Evolutionary conservation across 73 alveolate species (phyloP).

Genomic region (Paramecium primaurelia): DNA sequence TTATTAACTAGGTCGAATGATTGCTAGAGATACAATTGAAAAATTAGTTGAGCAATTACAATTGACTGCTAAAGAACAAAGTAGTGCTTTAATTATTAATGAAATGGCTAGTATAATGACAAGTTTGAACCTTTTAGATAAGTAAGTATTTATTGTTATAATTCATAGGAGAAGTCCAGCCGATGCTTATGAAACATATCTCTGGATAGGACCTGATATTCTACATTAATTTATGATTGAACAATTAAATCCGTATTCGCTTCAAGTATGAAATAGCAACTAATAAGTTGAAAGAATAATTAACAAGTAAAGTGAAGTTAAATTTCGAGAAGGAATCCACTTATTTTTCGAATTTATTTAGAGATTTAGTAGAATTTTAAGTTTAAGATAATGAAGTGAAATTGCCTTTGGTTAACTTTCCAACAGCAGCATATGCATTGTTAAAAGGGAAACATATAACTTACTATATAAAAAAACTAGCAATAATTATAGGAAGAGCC

Average conservation of each 20-base stretch:
- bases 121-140: slow-evolving; percentile 5
- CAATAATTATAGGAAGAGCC: slow-evolving; percentile 52
- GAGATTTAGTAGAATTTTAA: not conserved
- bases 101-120: slow-evolving; percentile 53
- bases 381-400: not conserved
- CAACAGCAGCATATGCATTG: slow-evolving; percentile 53
- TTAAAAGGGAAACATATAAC: slow-evolving; percentile 51
- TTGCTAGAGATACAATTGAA: slow-evolving; percentile 38
- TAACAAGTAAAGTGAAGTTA: not conserved
- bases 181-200: slow-evolving; percentile 24
- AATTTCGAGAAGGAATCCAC: not conserved
- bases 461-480: slow-evolving; percentile 49
- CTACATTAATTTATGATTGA: not conserved
- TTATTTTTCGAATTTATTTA: not conserved
- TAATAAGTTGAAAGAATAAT: not conserved
- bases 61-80: not conserved
- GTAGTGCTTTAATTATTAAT: not conserved
- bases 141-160: not conserved
- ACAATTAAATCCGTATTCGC: not conserved
- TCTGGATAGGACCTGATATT: slow-evolving; percentile 34
- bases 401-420: not conserved
- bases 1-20: not conserved
- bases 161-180: slow-evolving; percentile 1
- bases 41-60: not conserved
- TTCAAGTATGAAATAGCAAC: slow-evolving; percentile 9